Evolutionary conservation across 2,329 filamentous ascomycete species (phyloP), one percentile per base, ranked within the genome.

Genomic region (Tolypocladium ophioglossoides): DNA sequence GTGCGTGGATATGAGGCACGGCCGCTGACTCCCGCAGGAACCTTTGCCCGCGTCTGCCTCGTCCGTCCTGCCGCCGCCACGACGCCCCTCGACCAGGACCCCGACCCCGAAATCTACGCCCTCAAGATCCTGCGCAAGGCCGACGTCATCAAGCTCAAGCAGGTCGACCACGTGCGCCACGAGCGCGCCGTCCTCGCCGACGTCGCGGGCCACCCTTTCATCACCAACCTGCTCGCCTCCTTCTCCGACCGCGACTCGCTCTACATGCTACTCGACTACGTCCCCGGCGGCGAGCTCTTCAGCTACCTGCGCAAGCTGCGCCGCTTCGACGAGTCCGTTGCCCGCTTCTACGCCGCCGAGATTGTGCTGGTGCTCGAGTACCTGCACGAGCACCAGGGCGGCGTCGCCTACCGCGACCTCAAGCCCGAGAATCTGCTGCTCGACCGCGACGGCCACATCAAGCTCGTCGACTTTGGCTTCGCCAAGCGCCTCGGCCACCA

Each of bases 391-490:
- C 75, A 84, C 54, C 84, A 90, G 67, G 87, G 86, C 46, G 85
- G 82, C 47, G 80, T 94, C 35, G 89, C 89, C 49, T 92, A 91
- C 68, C 82, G 88, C 52, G 88, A 92, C 63, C 72, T 92, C 61
- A 92, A 92, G 69, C 88, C 88, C 1, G 88, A 92, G 70, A 92
- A 94, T 68, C 80, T 92, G 39, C 74, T 92, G 52, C 79, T 92
- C 30, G 88, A 92, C 65, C 81, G 78, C 49, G 79, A 89, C 35
- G 88, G 88, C 3, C 88, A 92, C 69, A 83, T 92, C 62, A 90
- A 89, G 69, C 76, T 92, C 50, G 88, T 92, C 5, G 88, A 92
- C 69, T 92, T 92, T 73, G 88, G 88, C 12, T 92, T 92, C 65
- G 88, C 88, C 47, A 92, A 92, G 75, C 82, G 86, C 58, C 77